Base-by-base conservation (phyloP, 2,329 filamentous ascomycete genomes). In the Apiospora aurea region DNA sequence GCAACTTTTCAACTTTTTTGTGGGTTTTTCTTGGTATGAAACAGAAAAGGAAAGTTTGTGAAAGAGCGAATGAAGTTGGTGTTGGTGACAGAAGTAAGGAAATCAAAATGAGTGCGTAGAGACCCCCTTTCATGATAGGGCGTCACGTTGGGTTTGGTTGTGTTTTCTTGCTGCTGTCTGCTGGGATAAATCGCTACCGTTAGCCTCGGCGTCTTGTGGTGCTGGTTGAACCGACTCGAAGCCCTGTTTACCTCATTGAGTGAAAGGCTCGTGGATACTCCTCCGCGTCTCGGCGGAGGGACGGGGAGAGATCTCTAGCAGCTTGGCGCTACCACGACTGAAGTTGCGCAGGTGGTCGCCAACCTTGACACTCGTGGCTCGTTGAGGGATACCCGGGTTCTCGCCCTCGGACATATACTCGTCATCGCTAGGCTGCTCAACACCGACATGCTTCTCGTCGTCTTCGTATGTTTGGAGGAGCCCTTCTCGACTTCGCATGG, bases 241-340 rank as follows among this genome's bases (percentile, higher is more conserved):
- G 10, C 10, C 49, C 13, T 11, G 14, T 16, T 43, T 34, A 10
- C 44, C 10, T 51, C 76, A 79, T 70, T 79, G 75, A n/a, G 75
- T 75, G 34, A 75, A 75, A 73, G 78, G 75, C 73, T 81, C 77
- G 75, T 77, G 69, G 73, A 78, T 70, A 70, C 79, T 80, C 75
- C 81, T 81, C 78, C 83, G 86, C 57, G 81, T 83, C 74, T 91
- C 90, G 16, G 83, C 81, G 29, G 89, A 92, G 64, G 80, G 80
- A 38, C 87, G 85, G 29, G 89, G 86, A 26, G 87, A 86, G 67
- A 95, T 86, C 69, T 95, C 91, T 69, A 96, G 83, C 69, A 96
- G 82, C 81, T 90, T 93, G 14, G 93, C 93, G 78, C 92, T 95
- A 69, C 93, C 93, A 64, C 93, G 92, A 78, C 93, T 95, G 77